Evolutionary conservation across 768 basidiomycete species (phyloP).

Genomic region (Suillus occidentalis): DNA sequence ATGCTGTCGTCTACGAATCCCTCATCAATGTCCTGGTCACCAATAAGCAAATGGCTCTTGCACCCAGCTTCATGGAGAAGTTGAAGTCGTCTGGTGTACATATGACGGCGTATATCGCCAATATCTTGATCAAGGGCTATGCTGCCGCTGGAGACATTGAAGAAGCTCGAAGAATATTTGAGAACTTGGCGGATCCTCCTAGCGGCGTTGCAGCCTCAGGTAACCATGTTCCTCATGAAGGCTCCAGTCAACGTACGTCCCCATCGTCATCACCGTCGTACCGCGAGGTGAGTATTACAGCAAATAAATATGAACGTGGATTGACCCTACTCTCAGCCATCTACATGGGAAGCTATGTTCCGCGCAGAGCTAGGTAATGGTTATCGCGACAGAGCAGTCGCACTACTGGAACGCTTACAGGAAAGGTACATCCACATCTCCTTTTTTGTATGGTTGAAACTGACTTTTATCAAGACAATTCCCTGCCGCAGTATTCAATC

Average conservation of each 20-base stretch:
- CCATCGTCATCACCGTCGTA: constrained; percentile 43
- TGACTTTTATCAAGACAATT: constrained; percentile 51
- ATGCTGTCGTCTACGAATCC: constrained; percentile 88
- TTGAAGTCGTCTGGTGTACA: constrained; percentile 67
- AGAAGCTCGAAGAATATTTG: constrained; percentile 76
- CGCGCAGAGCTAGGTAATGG: constrained; percentile 84
- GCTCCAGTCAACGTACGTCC: constrained; percentile 22
- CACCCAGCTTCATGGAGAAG: constrained; percentile 63
- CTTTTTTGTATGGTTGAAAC: neutral
- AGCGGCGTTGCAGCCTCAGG: constrained; percentile 84
- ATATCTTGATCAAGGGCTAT: constrained; percentile 59
- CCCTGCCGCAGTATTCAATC: constrained; percentile 75
- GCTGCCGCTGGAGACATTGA: constrained; percentile 69
- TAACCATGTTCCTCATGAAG: constrained; percentile 78
- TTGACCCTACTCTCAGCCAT: constrained; percentile 51
- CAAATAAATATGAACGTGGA: neutral
- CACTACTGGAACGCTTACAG: constrained; percentile 69
- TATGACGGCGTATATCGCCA: constrained; percentile 95
- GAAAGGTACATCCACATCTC: constrained; percentile 51
- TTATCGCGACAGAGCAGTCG: constrained; percentile 66
- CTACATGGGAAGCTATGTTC: constrained; percentile 96
- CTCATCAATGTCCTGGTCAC: constrained; percentile 84
- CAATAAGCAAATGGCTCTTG: constrained; percentile 74
- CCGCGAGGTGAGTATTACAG: constrained; percentile 25
- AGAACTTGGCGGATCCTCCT: constrained; percentile 74